phyloP scores from a whole-genome alignment of 2,329 filamentous ascomycete genomes.

The Nigrospora osmanthi region DNA sequence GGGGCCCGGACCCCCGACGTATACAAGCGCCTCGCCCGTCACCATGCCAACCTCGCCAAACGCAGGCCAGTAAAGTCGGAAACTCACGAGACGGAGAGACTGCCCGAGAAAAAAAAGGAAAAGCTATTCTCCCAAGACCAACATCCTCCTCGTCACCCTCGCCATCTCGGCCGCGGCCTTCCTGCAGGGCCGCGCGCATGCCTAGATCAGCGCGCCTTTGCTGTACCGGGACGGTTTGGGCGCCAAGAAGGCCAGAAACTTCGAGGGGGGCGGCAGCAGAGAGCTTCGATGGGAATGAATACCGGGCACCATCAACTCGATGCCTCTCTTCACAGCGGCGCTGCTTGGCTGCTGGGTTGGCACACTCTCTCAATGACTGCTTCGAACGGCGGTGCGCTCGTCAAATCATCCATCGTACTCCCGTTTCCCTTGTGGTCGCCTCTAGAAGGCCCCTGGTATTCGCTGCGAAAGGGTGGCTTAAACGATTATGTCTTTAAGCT shows the following conservation, averaged over 20 bases:
- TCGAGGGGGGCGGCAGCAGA: no score
- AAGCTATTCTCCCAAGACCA: slow-evolving; percentile 26
- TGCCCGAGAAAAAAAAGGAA: slow-evolving; percentile 31
- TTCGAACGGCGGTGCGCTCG: slow-evolving; percentile 26
- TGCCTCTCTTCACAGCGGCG: slow-evolving; percentile 30
- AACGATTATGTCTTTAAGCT: no score
- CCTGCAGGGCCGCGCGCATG: slow-evolving; percentile 35
- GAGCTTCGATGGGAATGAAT: slow-evolving; percentile 19
- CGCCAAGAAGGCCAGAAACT: no score
- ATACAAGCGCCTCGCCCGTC: no score
- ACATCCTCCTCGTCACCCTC: slow-evolving; percentile 30
- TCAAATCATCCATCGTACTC: slow-evolving; percentile 18
- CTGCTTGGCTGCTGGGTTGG: slow-evolving; percentile 27
- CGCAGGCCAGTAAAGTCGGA: no score
- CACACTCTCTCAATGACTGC: slow-evolving; percentile 32
- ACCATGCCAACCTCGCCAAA: no score
- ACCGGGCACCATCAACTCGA: slow-evolving; percentile 29
- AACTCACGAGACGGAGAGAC: slow-evolving; percentile 22
- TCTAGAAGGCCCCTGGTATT: slow-evolving; percentile 26
- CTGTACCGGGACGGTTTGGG: slow-evolving; percentile 12
- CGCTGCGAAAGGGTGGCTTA: slow-evolving; percentile 21
- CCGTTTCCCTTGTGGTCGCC: slow-evolving; percentile 21
- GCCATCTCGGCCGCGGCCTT: slow-evolving; percentile 36
- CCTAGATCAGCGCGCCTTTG: slow-evolving; percentile 32
- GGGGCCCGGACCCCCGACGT: no score